Percentiles rank a stretch among this genome's conserved stretches.
These are phyloP conservation scores for Amoebophrya sp. DNA, from an alignment of 169 alveolate genomes.

Conservation along the genomic window DNA sequence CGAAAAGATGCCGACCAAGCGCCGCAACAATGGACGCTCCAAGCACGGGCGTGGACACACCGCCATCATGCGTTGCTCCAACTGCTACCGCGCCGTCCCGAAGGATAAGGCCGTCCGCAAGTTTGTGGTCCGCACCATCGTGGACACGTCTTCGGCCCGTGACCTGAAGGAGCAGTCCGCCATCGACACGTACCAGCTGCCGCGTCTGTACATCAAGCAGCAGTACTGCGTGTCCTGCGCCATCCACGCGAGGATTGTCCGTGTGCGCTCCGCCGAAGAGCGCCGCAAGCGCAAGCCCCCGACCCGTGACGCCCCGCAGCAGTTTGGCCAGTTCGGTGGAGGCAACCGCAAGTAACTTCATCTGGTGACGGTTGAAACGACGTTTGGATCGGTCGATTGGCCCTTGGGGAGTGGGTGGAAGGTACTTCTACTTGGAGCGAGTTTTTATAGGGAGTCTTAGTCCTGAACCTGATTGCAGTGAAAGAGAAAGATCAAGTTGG, in stretches of 20 bases:
- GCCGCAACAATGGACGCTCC: conserved; percentile 98
- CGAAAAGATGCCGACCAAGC: conserved; percentile 88
- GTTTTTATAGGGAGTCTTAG: background rate
- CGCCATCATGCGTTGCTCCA: conserved; percentile 89
- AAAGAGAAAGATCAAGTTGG: background rate
- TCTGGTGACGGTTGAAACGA: too few species aligned
- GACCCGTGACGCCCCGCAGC: background rate
- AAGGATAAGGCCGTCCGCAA: conserved; percentile 98
- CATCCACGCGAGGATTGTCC: conserved; percentile 96
- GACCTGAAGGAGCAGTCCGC: conserved; percentile 93
- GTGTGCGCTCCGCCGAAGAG: conserved; percentile 50
- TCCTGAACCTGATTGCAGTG: background rate
- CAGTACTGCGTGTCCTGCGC: conserved; percentile 99
- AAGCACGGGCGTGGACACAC: conserved; percentile 98
- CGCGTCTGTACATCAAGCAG: conserved; percentile 95
- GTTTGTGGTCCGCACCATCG: conserved; percentile 93
- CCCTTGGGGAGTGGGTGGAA: background rate
- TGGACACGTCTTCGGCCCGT: conserved; percentile 94
- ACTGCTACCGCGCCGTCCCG: conserved; percentile 95
- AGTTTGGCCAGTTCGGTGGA: background rate
- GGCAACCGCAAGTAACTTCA: too few species aligned
- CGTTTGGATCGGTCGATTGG: too few species aligned
- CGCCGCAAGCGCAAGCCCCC: conserved; percentile 1
- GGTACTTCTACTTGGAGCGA: background rate
- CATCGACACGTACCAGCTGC: conserved; percentile 43